Base-by-base conservation (phyloP, 2,329 filamentous ascomycete genomes). In the Nemania bipapillata region DNA sequence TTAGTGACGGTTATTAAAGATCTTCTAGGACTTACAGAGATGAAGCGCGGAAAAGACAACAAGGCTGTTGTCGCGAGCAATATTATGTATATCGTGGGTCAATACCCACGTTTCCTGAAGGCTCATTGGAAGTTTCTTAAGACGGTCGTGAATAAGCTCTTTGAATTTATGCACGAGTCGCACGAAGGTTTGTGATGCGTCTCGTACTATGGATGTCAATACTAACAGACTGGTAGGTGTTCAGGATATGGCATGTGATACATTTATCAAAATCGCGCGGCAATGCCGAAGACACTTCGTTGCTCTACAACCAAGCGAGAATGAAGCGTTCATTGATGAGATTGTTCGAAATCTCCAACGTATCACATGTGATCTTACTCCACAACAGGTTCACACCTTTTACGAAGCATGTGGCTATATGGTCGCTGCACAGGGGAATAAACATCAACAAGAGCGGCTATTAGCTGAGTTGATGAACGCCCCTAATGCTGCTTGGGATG, bases 111-210 rank as follows among this genome's bases (percentile, higher is more conserved):
- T 22, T 99, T 99, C 84, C 84, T 99, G 76, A 99, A 99, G 84
- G 96, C 96, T 1, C 96, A 99, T 81, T 99, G 96, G 96, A 99
- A 99, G 81, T 99, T 99, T 83, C 85, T 99, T 65, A 99, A 99
- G 89, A 99, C 96, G 2, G 96, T 99, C 20, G 96, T 99, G 77
- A 99, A 99, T 84, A 99, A 99, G 85, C 87, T 99, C 4, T 99
- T 99, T 77, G 96, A 99, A 83, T 99, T 99, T 79, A 99, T 99
- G 96, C 96, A 99, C 80, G 96, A 99, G 82, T 98, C 96, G 0
- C 96, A 99, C 77, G 96, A 99, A 84, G 96, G 92, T 90, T 81
- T 76, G 86, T 80, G 28, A 32, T 28, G n/a, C 65, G 4, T 60
- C 26, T 1, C 30, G 1, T 11, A 12, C 4, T 35, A 20, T 6